Conservation (phyloP, 768 basidiomycete genomes). For the Boletus bicolor region DNA sequence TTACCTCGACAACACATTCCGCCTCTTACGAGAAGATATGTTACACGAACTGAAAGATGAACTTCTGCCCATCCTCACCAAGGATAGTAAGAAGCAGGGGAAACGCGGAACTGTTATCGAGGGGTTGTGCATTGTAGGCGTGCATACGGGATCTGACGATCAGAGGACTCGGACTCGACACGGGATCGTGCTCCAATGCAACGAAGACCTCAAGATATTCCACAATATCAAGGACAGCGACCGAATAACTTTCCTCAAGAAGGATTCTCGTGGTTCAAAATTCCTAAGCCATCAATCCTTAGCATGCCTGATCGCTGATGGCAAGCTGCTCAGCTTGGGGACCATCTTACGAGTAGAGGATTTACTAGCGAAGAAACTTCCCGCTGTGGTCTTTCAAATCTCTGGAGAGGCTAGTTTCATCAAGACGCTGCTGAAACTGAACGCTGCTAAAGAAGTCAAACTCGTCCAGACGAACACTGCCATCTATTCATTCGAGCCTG, state of each 20-base stretch:
- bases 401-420: slow-evolving; percentile 40
- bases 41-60: slow-evolving; percentile 56
- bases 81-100: slow-evolving; percentile 36
- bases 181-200: slow-evolving; percentile 40
- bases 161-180: slow-evolving; percentile 36
- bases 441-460: slow-evolving; percentile 33
- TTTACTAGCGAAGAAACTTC: slow-evolving; percentile 44
- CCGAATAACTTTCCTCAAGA: slow-evolving; percentile 36
- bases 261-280: slow-evolving; percentile 34
- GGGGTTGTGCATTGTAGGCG: slow-evolving; percentile 34
- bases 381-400: slow-evolving; percentile 52
- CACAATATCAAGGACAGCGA: slow-evolving; percentile 34
- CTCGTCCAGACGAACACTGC: slow-evolving; percentile 60
- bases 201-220: slow-evolving; percentile 37
- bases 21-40: slow-evolving; percentile 64
- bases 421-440: slow-evolving; percentile 41
- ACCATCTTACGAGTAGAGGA: slow-evolving; percentile 54
- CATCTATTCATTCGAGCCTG: slow-evolving; percentile 60
- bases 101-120: slow-evolving; percentile 39
- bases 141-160: slow-evolving; percentile 32
- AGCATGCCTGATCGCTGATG: slow-evolving; percentile 49
- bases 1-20: slow-evolving; percentile 65
- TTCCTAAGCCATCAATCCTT: slow-evolving; percentile 54
- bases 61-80: slow-evolving; percentile 38
- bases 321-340: slow-evolving; percentile 49